These are phyloP conservation scores for Henckelia pumila DNA, from an alignment of 257 asterid species.

Conservation along the genomic window DNA sequence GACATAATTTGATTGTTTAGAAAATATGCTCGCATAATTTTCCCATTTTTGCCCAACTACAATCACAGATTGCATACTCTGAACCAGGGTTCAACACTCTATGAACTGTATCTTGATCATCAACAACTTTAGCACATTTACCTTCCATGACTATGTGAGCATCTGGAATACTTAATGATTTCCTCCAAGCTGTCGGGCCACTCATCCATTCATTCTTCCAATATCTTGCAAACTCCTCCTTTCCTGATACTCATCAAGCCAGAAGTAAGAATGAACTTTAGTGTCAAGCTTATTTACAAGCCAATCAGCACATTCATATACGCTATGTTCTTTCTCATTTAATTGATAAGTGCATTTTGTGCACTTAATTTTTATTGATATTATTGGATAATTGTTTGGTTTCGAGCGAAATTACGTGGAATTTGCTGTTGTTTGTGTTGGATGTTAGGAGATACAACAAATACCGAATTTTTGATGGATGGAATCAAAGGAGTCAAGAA, in stretches of 20 bases:
- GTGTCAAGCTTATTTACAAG: constrained; percentile 75
- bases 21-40: constrained; percentile 81
- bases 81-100: constrained; percentile 69
- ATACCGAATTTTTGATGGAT: too few relatives aligned
- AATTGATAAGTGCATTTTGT: too few relatives aligned
- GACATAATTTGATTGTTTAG: constrained; percentile 56
- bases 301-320: constrained; percentile 82
- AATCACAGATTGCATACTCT: constrained; percentile 81
- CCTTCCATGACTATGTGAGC: constrained; percentile 57
- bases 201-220: constrained; percentile 84
- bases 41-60: constrained; percentile 76
- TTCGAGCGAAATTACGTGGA: too few relatives aligned
- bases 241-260: constrained; percentile 91
- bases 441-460: too few relatives aligned
- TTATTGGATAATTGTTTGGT: too few relatives aligned
- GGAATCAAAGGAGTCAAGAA: too few relatives aligned
- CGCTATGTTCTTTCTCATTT: constrained; percentile 60
- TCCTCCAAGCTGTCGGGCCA: constrained; percentile 84
- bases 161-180: constrained; percentile 69
- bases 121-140: constrained; percentile 52
- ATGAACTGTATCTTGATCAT: constrained; percentile 43
- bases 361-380: too few relatives aligned
- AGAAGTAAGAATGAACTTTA: constrained; percentile 82
- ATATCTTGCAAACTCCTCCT: constrained; percentile 79
- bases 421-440: too few relatives aligned